phyloP scores from a whole-genome alignment of 2,329 filamentous ascomycete species.

The Zopfia rhizophila region DNA sequence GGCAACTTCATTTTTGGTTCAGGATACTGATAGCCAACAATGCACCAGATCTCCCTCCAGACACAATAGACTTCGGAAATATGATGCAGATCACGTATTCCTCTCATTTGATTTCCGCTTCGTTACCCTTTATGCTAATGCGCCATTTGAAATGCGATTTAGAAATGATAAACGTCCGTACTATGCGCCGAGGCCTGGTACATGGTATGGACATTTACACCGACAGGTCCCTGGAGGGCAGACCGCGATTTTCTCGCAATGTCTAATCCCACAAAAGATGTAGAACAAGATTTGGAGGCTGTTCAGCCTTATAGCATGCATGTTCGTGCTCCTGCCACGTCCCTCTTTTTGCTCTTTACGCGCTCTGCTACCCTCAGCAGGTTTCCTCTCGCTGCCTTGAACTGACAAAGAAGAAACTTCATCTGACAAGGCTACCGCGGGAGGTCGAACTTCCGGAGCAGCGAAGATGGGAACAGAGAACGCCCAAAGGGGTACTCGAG shows the following conservation, averaged over 20 bases:
- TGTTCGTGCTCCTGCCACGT: slow-evolving; percentile 25
- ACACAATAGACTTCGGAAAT: slow-evolving; percentile 9
- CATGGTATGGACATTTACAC: no score
- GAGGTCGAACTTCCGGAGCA: slow-evolving; percentile 62
- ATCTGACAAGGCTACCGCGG: slow-evolving; percentile 72
- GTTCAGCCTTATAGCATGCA: slow-evolving; percentile 48
- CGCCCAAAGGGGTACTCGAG: slow-evolving; percentile 71
- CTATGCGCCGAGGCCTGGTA: no score
- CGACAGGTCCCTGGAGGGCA: no score
- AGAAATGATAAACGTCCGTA: slow-evolving; percentile 11
- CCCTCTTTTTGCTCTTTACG: neutral
- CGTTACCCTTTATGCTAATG: slow-evolving; percentile 14
- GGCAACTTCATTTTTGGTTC: slow-evolving; percentile 9
- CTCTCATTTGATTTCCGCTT: slow-evolving; percentile 11
- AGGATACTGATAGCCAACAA: slow-evolving; percentile 16
- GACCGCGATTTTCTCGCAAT: no score
- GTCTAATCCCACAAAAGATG: neutral
- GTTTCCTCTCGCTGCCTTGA: slow-evolving; percentile 74
- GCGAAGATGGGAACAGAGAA: slow-evolving; percentile 63
- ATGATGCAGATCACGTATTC: slow-evolving; percentile 21
- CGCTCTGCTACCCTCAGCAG: slow-evolving; percentile 47
- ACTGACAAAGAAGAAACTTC: slow-evolving; percentile 73
- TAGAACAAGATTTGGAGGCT: slow-evolving; percentile 11
- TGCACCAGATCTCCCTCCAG: neutral
- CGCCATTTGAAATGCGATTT: slow-evolving; percentile 19